Evolutionary conservation across 2,329 filamentous ascomycete genomes (phyloP).

Genomic region (Cytospora schulzeri): DNA sequence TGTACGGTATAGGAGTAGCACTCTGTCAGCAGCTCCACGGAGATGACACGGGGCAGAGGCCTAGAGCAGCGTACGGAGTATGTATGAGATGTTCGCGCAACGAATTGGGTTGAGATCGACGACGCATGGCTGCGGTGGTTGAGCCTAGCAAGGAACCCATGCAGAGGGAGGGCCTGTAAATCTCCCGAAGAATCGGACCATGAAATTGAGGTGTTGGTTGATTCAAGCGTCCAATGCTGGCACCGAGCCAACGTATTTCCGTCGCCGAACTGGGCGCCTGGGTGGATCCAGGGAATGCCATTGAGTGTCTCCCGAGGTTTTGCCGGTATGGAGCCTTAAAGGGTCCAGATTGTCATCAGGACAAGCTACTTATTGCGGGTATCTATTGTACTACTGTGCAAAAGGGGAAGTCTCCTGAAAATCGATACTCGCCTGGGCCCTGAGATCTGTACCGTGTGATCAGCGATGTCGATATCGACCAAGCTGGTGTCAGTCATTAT

Average conservation of each 20-base stretch:
- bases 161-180: background rate
- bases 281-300: background rate
- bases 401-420: background rate
- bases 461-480: background rate
- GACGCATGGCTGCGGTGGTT: background rate
- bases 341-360: background rate
- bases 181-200: background rate
- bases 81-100: background rate
- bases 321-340: background rate
- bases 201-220: background rate
- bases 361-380: background rate
- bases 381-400: background rate
- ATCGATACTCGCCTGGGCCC: background rate
- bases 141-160: background rate
- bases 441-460: background rate
- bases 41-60: background rate
- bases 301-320: background rate
- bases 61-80: background rate
- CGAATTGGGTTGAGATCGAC: background rate
- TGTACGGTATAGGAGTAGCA: background rate
- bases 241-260: background rate
- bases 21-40: background rate
- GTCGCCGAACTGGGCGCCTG: background rate
- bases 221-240: background rate
- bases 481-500: background rate